These are phyloP conservation scores for Fusarium nanum DNA, from an alignment of 2,329 filamentous ascomycete genomes.

Conservation along the genomic window DNA sequence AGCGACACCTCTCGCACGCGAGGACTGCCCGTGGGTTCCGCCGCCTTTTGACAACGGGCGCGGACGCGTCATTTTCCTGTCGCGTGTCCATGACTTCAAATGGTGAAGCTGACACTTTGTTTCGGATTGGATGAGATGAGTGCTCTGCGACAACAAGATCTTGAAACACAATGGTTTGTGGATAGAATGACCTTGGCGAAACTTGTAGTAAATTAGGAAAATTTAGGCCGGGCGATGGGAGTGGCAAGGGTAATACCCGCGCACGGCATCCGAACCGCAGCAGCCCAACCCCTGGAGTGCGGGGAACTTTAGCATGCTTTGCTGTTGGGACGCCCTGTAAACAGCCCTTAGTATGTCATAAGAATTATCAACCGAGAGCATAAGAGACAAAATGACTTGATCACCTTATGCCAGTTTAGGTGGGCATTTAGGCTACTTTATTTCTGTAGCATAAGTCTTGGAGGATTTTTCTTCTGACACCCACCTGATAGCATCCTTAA, in stretches of 20 bases:
- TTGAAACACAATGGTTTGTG: background rate
- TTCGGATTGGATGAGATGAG: background rate
- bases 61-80: slow-evolving; percentile 17
- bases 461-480: too few species aligned
- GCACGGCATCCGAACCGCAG: background rate
- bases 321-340: background rate
- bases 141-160: background rate
- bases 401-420: too few species aligned
- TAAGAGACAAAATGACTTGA: too few species aligned
- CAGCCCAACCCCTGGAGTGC: background rate
- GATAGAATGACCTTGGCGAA: background rate
- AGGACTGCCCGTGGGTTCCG: slow-evolving; percentile 1
- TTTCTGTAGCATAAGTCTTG: too few species aligned
- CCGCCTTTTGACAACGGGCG: slow-evolving; percentile 1
- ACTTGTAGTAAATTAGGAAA: background rate
- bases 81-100: background rate
- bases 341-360: too few species aligned
- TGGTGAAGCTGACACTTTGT: background rate
- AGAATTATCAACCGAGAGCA: too few species aligned
- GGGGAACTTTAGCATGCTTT: background rate
- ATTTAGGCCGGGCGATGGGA: background rate
- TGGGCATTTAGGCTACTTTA: too few species aligned
- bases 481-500: background rate
- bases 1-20: slow-evolving; percentile 6
- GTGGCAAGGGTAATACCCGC: background rate